phyloP scores from a whole-genome alignment of 352 stramenopile genomes.

The Bremia lactucae region DNA sequence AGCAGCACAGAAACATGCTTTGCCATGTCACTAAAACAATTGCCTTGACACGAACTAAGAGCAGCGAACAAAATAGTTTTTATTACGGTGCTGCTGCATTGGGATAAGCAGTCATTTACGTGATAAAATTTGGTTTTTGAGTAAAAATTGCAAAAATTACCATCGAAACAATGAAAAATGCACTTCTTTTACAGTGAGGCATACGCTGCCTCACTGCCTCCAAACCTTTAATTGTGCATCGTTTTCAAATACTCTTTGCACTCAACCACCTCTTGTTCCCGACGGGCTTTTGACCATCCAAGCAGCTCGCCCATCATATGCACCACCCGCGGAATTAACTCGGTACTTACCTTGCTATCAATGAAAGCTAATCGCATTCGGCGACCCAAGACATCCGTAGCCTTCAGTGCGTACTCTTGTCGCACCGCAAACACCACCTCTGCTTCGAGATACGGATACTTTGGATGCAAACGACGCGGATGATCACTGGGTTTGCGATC shows the following conservation, averaged over 20 bases:
- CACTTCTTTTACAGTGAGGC: too few species aligned
- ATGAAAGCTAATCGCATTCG: constrained; percentile 90
- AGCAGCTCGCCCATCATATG: constrained; percentile 89
- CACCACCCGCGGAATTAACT: constrained; percentile 82
- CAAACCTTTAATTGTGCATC: constrained; percentile 84
- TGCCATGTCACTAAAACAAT: too few species aligned
- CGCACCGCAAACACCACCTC: constrained; percentile 90
- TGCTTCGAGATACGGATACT: constrained; percentile 92
- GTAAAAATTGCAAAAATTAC: too few species aligned
- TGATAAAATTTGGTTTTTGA: too few species aligned
- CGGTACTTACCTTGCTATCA: constrained; percentile 69
- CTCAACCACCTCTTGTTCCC: constrained; percentile 63
- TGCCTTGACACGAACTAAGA: too few species aligned
- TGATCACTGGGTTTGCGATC: constrained; percentile 79
- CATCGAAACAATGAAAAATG: too few species aligned
- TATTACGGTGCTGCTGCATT: too few species aligned
- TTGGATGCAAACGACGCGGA: constrained; percentile 82
- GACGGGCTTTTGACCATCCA: constrained; percentile 71
- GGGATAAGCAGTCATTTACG: too few species aligned
- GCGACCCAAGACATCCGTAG: constrained; percentile 87
- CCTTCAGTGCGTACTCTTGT: constrained; percentile 91
- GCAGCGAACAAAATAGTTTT: too few species aligned
- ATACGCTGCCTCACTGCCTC: too few species aligned
- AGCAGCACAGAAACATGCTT: too few species aligned
- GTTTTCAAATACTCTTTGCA: constrained; percentile 71